phyloP scores from a whole-genome alignment of 164 flowering plant genomes.

The Brasenia schreberi region DNA sequence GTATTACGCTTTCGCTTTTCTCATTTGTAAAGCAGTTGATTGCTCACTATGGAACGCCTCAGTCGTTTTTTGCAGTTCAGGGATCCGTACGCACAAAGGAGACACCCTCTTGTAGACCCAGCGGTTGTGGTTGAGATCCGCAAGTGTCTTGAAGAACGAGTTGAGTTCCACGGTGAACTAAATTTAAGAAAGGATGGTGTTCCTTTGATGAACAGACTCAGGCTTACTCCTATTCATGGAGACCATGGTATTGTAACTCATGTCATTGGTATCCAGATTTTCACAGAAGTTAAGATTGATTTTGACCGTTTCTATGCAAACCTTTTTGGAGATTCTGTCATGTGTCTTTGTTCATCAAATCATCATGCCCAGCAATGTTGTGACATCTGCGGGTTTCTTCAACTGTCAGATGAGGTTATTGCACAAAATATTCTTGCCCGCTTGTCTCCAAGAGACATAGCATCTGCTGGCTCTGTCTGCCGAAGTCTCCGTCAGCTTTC shows the following conservation, averaged over 20 bases:
- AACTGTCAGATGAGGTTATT: slow-evolving; percentile 72
- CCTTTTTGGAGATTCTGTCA: slow-evolving; percentile 14
- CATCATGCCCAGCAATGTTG: slow-evolving; percentile 8
- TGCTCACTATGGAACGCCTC: slow-evolving; percentile 3
- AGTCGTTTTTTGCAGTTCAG: slow-evolving; percentile 77
- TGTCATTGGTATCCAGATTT: slow-evolving; percentile 68
- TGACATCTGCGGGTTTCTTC: slow-evolving; percentile 52
- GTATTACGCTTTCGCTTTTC: neutral
- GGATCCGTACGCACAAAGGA: slow-evolving; percentile 67
- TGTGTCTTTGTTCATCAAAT: slow-evolving; percentile 16
- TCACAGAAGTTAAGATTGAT: slow-evolving; percentile 59
- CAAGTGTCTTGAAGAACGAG: slow-evolving; percentile 64
- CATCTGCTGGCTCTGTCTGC: slow-evolving; percentile 79
- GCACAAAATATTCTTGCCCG: slow-evolving; percentile 75
- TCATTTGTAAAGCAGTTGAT: neutral
- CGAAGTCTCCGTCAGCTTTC: slow-evolving; percentile 57
- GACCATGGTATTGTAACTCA: slow-evolving; percentile 72
- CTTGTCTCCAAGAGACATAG: slow-evolving; percentile 76
- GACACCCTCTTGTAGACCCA: slow-evolving; percentile 85
- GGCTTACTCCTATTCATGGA: slow-evolving; percentile 53
- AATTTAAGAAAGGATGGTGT: slow-evolving; percentile 80
- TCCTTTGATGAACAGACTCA: slow-evolving; percentile 61
- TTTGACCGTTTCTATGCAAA: slow-evolving; percentile 31
- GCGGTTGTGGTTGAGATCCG: slow-evolving; percentile 70
- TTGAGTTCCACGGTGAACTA: slow-evolving; percentile 78